Percentiles rank a stretch among this genome's conserved stretches.
Evolutionary conservation across 108 stramenopile genomes (phyloP).

Genomic region (Chaetoceros tenuissimus): DNA sequence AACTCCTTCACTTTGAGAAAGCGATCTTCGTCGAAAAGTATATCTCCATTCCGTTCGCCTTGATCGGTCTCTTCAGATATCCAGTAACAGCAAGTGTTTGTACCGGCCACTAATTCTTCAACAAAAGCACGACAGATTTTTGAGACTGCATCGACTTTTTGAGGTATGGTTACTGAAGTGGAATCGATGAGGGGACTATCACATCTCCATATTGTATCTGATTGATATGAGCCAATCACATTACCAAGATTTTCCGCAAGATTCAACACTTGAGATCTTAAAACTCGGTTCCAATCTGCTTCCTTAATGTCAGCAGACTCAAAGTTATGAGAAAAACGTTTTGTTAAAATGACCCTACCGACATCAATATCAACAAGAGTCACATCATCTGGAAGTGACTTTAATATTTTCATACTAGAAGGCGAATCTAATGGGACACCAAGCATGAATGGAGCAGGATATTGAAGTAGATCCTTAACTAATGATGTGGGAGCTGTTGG

Average conservation of each 20-base stretch:
- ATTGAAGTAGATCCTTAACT: conserved; percentile 70
- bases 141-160: conserved; percentile 13
- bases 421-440: conserved; percentile 66
- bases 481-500: conserved; percentile 70
- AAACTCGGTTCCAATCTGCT: conserved; percentile 15
- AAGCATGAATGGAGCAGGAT: conserved; percentile 82
- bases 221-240: conserved; percentile 39
- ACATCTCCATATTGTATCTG: conserved; percentile 47
- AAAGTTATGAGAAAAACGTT: neutral
- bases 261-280: conserved; percentile 64
- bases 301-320: conserved; percentile 16
- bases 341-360: conserved; percentile 77
- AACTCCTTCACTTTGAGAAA: conserved; percentile 62
- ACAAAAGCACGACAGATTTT: conserved; percentile 32
- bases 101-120: conserved; percentile 50
- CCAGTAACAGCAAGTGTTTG: conserved; percentile 60
- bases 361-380: conserved; percentile 84
- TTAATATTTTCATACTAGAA: conserved; percentile 44
- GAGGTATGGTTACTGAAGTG: neutral
- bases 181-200: conserved; percentile 36
- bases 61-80: conserved; percentile 43
- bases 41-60: conserved; percentile 19
- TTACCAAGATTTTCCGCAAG: conserved; percentile 65
- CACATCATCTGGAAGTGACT: conserved; percentile 64
- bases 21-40: conserved; percentile 79